Conservation (phyloP, 495 filamentous ascomycete species). For the Aspergillus hancockii region DNA sequence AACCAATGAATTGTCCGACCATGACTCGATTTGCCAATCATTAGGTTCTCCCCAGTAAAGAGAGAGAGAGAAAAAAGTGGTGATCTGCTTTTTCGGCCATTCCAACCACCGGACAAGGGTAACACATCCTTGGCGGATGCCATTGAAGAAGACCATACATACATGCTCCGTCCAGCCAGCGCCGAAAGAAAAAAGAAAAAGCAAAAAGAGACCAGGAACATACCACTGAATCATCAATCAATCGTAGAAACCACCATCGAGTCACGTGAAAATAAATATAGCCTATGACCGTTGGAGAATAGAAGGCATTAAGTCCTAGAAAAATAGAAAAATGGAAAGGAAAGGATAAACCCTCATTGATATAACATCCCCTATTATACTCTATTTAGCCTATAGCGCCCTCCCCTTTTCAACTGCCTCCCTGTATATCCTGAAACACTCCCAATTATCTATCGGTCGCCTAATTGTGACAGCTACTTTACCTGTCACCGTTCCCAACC, state of each 20-base stretch:
- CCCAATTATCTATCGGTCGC: neutral
- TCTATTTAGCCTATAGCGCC: too few relatives aligned
- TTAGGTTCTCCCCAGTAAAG: neutral
- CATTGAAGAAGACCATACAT: too few relatives aligned
- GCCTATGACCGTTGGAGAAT: neutral
- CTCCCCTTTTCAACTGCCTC: neutral
- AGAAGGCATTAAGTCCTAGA: neutral
- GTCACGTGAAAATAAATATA: neutral
- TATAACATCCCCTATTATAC: too few relatives aligned
- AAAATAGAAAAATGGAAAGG: neutral
- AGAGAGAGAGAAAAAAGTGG: neutral
- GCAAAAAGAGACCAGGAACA: neutral
- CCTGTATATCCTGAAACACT: neutral
- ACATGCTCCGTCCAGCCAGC: too few relatives aligned
- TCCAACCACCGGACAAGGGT: too few relatives aligned
- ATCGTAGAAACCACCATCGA: too few relatives aligned
- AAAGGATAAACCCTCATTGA: too few relatives aligned
- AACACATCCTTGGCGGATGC: too few relatives aligned
- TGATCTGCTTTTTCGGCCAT: neutral
- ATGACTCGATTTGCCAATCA: neutral
- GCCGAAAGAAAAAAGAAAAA: constrained; percentile 6
- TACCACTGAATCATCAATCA: neutral
- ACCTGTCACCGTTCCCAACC: neutral
- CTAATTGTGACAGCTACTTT: neutral
- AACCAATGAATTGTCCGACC: constrained; percentile 4